Conservation (phyloP, 2,329 filamentous ascomycete genomes). For the Paraphaeosphaeria minitans region DNA sequence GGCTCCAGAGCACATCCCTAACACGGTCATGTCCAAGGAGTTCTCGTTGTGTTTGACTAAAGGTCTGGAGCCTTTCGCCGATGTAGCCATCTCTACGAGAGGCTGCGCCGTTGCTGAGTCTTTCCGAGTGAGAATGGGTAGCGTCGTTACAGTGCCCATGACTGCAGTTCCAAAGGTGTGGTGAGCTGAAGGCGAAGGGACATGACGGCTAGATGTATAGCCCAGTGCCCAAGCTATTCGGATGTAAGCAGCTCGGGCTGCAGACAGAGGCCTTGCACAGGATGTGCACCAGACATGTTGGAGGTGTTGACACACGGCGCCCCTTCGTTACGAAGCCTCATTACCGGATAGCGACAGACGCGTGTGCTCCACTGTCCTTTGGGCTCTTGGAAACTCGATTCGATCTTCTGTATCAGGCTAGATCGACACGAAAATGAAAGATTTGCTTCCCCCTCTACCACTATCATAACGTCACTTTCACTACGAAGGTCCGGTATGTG, state of each 20-base stretch:
- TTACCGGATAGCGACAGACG: not conserved
- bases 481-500: not conserved
- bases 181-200: not conserved
- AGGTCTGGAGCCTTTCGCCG: not conserved
- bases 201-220: not conserved
- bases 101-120: slow-evolving; percentile 2
- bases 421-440: not conserved
- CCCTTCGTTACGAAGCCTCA: not conserved
- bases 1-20: slow-evolving; percentile 1
- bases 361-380: not conserved
- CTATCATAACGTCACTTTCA: too few relatives aligned
- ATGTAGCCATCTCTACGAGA: not conserved
- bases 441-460: not conserved
- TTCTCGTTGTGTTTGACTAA: not conserved
- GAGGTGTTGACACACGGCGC: not conserved
- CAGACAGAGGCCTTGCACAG: not conserved
- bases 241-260: not conserved
- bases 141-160: not conserved
- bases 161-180: not conserved
- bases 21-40: not conserved
- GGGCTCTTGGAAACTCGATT: not conserved
- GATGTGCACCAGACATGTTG: not conserved
- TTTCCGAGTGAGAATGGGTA: not conserved
- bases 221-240: not conserved
- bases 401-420: slow-evolving; percentile 2